phyloP scores from a whole-genome alignment of 2,329 filamentous ascomycete genomes.

The Thielaviopsis euricoi region DNA sequence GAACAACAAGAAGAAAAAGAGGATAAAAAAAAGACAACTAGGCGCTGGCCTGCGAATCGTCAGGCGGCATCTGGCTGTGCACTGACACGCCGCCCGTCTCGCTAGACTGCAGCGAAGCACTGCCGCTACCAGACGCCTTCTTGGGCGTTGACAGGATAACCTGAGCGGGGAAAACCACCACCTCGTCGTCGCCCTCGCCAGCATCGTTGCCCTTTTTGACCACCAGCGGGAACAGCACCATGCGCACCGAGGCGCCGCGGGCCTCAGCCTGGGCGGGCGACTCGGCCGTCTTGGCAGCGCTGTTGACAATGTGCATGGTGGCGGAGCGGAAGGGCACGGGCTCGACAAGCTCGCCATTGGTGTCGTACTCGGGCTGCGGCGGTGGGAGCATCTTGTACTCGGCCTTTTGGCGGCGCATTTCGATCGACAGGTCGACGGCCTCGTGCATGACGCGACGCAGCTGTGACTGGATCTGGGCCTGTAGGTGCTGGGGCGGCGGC shows the following conservation, averaged over 20 bases:
- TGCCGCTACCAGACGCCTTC: constrained; percentile 19
- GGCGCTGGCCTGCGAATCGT: constrained; percentile 20
- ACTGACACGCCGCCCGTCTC: constrained; percentile 31
- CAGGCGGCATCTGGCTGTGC: constrained; percentile 16
- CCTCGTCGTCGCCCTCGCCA: constrained; percentile 80
- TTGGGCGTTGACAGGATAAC: constrained; percentile 55
- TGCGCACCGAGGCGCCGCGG: constrained; percentile 61
- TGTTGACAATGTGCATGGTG: constrained; percentile 78
- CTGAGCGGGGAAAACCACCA: constrained; percentile 88
- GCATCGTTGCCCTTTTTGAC: constrained; percentile 88
- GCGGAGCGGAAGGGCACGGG: constrained; percentile 78
- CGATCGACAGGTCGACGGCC: constrained; percentile 78
- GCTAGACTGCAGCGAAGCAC: constrained; percentile 29
- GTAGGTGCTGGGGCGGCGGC: constrained; percentile 67
- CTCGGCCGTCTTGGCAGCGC: constrained; percentile 35
- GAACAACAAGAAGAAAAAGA: neutral
- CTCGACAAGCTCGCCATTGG: constrained; percentile 72
- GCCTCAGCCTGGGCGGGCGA: constrained; percentile 68
- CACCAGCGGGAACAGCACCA: constrained; percentile 90
- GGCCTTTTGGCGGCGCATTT: constrained; percentile 92
- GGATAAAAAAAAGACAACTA: constrained; percentile 13
- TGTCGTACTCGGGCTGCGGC: constrained; percentile 85
- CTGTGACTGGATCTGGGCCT: constrained; percentile 66
- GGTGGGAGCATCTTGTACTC: constrained; percentile 99
- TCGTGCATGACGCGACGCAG: constrained; percentile 75